Conservation (phyloP, 148 eudicot species). For the Cornus suecica region DNA sequence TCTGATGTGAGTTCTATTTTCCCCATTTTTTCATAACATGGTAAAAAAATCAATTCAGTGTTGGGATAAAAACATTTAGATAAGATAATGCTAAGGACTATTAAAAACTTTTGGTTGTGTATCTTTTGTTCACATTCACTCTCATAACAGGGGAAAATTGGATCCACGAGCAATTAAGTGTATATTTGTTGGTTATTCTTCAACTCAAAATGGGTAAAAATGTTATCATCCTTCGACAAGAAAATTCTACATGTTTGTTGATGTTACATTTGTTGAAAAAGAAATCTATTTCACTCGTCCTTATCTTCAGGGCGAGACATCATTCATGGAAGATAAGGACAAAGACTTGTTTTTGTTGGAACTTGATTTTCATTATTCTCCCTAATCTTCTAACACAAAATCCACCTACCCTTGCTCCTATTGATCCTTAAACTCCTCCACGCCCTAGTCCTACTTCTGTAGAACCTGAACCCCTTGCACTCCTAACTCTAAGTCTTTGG, state of each 20-base stretch:
- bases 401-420: too few species aligned
- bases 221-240: too few species aligned
- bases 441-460: too few species aligned
- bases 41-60: not conserved
- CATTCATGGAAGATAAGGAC: not conserved
- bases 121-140: not conserved
- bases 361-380: too few species aligned
- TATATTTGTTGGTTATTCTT: too few species aligned
- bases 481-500: not conserved
- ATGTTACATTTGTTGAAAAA: too few species aligned
- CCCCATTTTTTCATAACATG: not conserved
- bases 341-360: not conserved
- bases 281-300: not conserved
- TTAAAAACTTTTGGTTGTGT: conserved; percentile 1
- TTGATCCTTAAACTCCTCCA: too few species aligned
- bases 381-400: too few species aligned
- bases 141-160: not conserved
- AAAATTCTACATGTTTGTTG: too few species aligned
- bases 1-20: not conserved
- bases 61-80: not conserved
- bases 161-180: not conserved
- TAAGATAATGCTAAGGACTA: not conserved
- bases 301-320: not conserved
- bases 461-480: too few species aligned
- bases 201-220: too few species aligned